Evolutionary conservation across 2,329 filamentous ascomycete species (phyloP), one percentile per base, ranked within the genome.

Genomic region (Coleophoma crateriformis): DNA sequence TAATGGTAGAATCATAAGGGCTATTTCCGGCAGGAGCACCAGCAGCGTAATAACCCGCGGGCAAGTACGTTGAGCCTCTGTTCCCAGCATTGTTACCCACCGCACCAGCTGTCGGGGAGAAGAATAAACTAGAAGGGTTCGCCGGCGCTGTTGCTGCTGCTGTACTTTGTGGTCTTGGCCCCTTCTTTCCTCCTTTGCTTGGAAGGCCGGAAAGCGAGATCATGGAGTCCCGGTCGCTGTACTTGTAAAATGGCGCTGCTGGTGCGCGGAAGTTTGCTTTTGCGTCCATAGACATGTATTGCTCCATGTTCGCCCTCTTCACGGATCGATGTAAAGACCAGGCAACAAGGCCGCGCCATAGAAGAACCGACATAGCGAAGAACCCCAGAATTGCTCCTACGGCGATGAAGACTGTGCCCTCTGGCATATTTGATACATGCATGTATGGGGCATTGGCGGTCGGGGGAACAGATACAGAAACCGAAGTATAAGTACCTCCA

Each of bases 361-460:
- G 76, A 12, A 99, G 76, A 41, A 97, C 81, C n/a, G 83, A 84
- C 8, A 90, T 73, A 11, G 84, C 89, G 55, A 96, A 81, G 57
- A 90, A 85, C 14, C 89, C 94, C 7, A 99, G 79, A 27, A 90
- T 85, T 22, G 90, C 87, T 42, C 94, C 94, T 1, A 97, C 94
- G 19, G 84, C 87, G 61, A 99, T 99, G 72, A 99, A 99, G 51
- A 99, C 87, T 4, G 92, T 96, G 48, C 94, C 94, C 62, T 97
- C 88, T 2, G 94, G 94, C 11, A 91, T 76, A 47, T 71, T 84
- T 1, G 90, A 95, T 61, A 85, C 84, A 64, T 91, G 85, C 89
- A 97, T 96, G 66, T 89, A 99, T 14, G 92, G 90, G 5, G 94
- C 94, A 62, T 86, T 81, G 37, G 80, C 77, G 3, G 88, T 96